Evolutionary conservation across 441 rosid species (phyloP), one percentile per base, ranked within the genome.

Genomic region (Jatropha multifida): DNA sequence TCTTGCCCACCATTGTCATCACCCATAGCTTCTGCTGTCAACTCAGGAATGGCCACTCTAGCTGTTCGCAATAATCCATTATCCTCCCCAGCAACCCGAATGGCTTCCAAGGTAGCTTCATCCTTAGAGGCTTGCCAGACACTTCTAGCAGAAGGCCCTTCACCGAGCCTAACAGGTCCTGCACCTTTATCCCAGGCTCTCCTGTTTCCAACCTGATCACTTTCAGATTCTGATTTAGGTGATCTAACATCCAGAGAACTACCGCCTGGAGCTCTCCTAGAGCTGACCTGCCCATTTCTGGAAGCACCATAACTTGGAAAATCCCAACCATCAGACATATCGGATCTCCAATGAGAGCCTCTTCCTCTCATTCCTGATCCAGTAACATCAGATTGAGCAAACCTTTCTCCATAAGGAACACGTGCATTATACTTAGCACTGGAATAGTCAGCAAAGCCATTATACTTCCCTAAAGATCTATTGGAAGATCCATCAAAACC

Each of bases 101-200:
- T 96, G 65, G 99, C 98, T 88, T 96, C 97, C 81, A 96, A 86
- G 51, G 99, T 96, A 69, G 99, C 99, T 88, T 96, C 97, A 62
- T 96, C 99, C 80, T 92, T 94, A 72, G 98, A 96, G 71, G 99
- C 97, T 85, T 91, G 99, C 98, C 99, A 96, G 70, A 92, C 98
- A 82, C 98, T 89, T 89, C 99, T 89, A 61, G 97, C 99, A 48
- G 99, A 96, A 80, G 98, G 98, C 70, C 99, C 99, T 82, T 96
- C 99, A 37, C 98, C 98, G 40, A 90, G 87, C 79, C 99, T 88
- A 67, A 88, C 83, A 55, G 90, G 88, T 62, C 90, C 94, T 41
- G 83, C 84, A 58, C 84, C 93, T 80, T 94, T 94, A 20, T 89
- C 94, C 92, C 97, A 90, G 77, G 86, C 96, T 83, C 96, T 92